Percentiles rank a stretch among this genome's conserved stretches.
Conservation (phyloP, 441 rosid genomes). For the Flueggea neowawraea region DNA sequence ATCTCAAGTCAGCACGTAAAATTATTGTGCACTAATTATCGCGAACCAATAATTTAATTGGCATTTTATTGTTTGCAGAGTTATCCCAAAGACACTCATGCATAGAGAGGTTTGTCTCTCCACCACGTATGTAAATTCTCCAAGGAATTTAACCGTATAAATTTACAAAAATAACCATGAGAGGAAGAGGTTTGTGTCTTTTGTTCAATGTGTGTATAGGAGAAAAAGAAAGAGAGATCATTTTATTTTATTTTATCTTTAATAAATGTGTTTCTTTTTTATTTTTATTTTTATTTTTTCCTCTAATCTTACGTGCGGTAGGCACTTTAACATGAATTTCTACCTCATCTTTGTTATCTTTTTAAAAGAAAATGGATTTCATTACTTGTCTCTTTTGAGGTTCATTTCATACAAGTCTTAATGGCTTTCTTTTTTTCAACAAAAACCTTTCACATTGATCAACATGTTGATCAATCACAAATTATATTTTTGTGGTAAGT, state of each 20-base stretch:
- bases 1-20: too few species aligned
- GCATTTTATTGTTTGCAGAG: conserved; percentile 54
- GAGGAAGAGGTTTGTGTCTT: too few species aligned
- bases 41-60: not conserved
- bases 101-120: conserved; percentile 71
- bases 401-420: conserved; percentile 21
- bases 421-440: conserved; percentile 16
- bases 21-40: too few species aligned
- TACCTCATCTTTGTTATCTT: conserved; percentile 64
- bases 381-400: conserved; percentile 27
- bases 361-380: conserved; percentile 14
- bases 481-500: too few species aligned
- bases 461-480: too few species aligned
- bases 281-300: not conserved
- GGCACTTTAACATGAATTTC: conserved; percentile 36
- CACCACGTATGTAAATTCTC: too few species aligned
- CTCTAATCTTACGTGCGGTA: conserved; percentile 28
- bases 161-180: too few species aligned
- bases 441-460: too few species aligned
- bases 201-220: too few species aligned
- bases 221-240: too few species aligned
- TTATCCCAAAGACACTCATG: conserved; percentile 95
- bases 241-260: not conserved
- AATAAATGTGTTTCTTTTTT: too few species aligned
- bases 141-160: too few species aligned